These are phyloP conservation scores for Suhomyces wounanorum DNA, from an alignment of 1,139 yeast genomes.

Conservation along the genomic window DNA sequence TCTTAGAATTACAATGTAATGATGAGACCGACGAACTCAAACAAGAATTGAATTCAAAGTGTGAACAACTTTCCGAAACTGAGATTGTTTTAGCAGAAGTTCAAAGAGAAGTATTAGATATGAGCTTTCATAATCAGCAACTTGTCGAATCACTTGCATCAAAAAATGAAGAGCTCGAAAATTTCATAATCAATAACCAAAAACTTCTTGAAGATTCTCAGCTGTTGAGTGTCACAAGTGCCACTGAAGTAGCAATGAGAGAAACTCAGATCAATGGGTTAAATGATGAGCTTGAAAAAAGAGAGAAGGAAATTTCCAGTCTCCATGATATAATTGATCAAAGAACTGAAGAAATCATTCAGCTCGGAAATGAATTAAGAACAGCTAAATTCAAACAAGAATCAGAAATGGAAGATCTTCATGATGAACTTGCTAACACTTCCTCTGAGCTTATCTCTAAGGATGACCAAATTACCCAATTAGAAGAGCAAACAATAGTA, in stretches of 20 bases:
- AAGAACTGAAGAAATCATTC: slow-evolving; percentile 15
- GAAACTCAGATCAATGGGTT: neutral
- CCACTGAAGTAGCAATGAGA: slow-evolving; percentile 8
- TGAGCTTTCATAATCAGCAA: neutral
- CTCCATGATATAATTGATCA: slow-evolving; percentile 12
- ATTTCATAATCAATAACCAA: slow-evolving; percentile 1
- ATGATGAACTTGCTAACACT: slow-evolving; percentile 12
- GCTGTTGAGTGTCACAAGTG: slow-evolving; percentile 2
- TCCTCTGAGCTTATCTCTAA: slow-evolving; percentile 9
- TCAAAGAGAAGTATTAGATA: neutral
- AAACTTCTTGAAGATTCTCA: slow-evolving; percentile 4
- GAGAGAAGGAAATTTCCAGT: neutral
- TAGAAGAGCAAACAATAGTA: slow-evolving; percentile 11
- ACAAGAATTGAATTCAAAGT: slow-evolving; percentile 1
- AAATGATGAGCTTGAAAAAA: neutral
- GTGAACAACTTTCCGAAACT: neutral
- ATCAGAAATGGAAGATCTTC: slow-evolving; percentile 10
- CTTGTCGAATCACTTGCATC: neutral
- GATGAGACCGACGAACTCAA: slow-evolving; percentile 2
- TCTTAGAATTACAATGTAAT: slow-evolving; percentile 6
- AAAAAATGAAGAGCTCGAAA: neutral
- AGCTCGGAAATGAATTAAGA: slow-evolving; percentile 12
- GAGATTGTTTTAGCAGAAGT: neutral
- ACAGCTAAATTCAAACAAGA: slow-evolving; percentile 10
- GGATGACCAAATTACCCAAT: slow-evolving; percentile 8